Evolutionary conservation across 2,329 filamentous ascomycete species (phyloP), one percentile per base, ranked within the genome.

Genomic region (Raffaelea albimanens): DNA sequence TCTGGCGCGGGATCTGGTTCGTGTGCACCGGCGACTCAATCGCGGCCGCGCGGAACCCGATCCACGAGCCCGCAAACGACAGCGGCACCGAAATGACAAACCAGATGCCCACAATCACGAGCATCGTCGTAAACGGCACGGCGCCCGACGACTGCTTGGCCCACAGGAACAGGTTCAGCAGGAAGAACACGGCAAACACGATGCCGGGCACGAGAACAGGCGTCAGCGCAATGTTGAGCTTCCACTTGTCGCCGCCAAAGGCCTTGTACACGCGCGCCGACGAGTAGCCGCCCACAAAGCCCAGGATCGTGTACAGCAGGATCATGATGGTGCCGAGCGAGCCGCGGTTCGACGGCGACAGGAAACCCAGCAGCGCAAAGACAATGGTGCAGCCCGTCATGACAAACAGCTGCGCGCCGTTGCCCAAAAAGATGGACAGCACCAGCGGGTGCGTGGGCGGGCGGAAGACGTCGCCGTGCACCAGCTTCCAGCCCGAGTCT

Each of bases 1-100:
- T 94, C 68, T 98, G 93, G 51, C 93, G 85, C 1, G 93, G 93
- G 55, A 98, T 98, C 69, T 98, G 93, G 74, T 98, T 98, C 45
- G 88, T 95, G 58, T 87, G 86, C 21, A 95, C 90, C 0, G 93
- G 91, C 2, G 88, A 69, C 59, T 89, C 80, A 46, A 94, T 72
- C 13, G 77, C 73, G 39, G 70, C 62, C 55, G 83, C 78, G 53
- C 84, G 87, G 75, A 97, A 97, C 29, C 89, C 93, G 40, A 97
- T 64, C 89, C 90, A 98, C 40, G 88, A 95, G 46, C 93, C 93
- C 8, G 81, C 83, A 51, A 95, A 78, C 23, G 89, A 95, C 40
- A 97, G 76, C 7, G 93, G 93, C 2, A 97, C 85, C 34, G 88
- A 95, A 63, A 98, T 95, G 61, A 96, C 63, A 67, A 98, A 98